Evolutionary conservation across 805 yeast genomes (phyloP), one percentile per base, ranked within the genome.

Genomic region (Debaryomyces prosopidis): DNA sequence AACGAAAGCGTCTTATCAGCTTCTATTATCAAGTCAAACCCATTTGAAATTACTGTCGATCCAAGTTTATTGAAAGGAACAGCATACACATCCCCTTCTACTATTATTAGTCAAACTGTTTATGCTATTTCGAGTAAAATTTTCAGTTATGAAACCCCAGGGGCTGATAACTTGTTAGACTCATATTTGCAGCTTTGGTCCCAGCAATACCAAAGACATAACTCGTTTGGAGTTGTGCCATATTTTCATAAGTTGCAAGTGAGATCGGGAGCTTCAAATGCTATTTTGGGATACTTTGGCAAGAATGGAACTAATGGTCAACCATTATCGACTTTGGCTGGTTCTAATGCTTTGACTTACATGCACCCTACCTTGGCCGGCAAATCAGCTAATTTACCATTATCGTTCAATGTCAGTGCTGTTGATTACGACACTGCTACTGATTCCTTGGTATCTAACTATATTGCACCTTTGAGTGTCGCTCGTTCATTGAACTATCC

Each of bases 201-300:
- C 36, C 63, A 69, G 38, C 64, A 73, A 40, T 72, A 71, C 58
- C 76, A 79, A 57, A 57, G 75, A 37, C 58, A 62, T 33, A 85
- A 85, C 59, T 70, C 80, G 11, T 59, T 65, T 38, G 83, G 82
- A 18, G 66, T 63, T n/a, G 80, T 83, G 44, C 94, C 95, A 20
- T 72, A 73, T 43, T 65, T 85, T 53, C 73, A 81, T 59, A 69
- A 77, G 51, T 65, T 85, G 46, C 89, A 90, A 59, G 79, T 88
- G 45, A 82, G 96, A 62, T 72, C 85, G 2, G 97, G 97, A 56
- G 94, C 96, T 27, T 88, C 92, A 38, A 77, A 82, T 50, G 79
- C 87, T 20, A 76, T 92, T 38, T 70, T 87, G 41, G 97, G 97
- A 32, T 91, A 84, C 67, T 64, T 80, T 43, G 50, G 59, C 36